Evolutionary conservation across 139 green algal species (phyloP), one percentile per base, ranked within the genome.

Genomic region (Desmodesmus armatus): DNA sequence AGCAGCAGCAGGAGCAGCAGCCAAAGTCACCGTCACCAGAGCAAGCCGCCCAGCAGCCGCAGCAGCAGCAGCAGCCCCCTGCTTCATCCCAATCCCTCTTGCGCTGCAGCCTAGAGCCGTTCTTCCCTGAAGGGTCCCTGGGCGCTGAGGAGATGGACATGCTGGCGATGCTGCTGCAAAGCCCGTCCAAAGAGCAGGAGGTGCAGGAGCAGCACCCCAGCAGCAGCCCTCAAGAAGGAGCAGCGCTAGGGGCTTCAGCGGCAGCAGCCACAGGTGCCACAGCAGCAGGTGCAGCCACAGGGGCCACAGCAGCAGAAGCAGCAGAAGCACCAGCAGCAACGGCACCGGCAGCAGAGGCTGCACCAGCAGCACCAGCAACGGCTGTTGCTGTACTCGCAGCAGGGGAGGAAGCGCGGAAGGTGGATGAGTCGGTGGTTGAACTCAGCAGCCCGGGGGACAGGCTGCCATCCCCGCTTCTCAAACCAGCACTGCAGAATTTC

Each of bases 1-100:
- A 49, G 43, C 72, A 80, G 74, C 31, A 81, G 29, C 74, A 81
- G 74, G 49, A 81, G 49, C 33, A 49, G 25, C 47, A 31, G n/a
- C n/a, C n/a, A n/a, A n/a, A n/a, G n/a, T n/a, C n/a, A n/a, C n/a
- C n/a, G n/a, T n/a, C n/a, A 29, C 31, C 11, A 29, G 13, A 47
- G 29, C 73, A 80, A 44, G 23, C 39, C 31, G 49, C 74, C 47
- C 19, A 67, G 33, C 73, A 65, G 73, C 73, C 35, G 73, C 23
- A 66, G 27, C 43, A 65, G 43, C 44, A 66, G 73, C 73, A 66
- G 44, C 44, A 78, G 60, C n/a, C n/a, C n/a, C n/a, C n/a, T n/a
- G n/a, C n/a, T n/a, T n/a, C n/a, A n/a, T n/a, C n/a, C n/a, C n/a
- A n/a, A n/a, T n/a, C n/a, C n/a, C n/a, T n/a, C n/a, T n/a, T n/a